Evolutionary conservation across 805 yeast genomes (phyloP).

Genomic region (Yamadazyma paraphyllophila): DNA sequence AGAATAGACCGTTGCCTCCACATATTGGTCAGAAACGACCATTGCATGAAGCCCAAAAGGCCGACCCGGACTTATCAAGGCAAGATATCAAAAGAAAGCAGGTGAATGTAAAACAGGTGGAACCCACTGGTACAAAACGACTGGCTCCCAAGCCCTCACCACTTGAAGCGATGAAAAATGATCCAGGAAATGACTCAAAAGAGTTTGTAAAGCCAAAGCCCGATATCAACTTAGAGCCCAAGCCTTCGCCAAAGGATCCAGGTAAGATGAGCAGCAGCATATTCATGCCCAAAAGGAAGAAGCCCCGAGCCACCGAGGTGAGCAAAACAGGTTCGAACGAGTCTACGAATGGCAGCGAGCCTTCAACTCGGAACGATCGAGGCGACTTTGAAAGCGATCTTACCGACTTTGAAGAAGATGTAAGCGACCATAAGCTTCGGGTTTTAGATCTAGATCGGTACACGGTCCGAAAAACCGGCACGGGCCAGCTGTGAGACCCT

Average conservation of each 20-base stretch:
- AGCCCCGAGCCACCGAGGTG: background rate
- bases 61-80: background rate
- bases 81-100: background rate
- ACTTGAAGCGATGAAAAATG: too few species aligned
- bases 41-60: background rate
- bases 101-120: background rate
- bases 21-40: background rate
- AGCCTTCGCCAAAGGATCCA: background rate
- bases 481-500: background rate
- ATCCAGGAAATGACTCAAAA: background rate
- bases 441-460: conserved; percentile 3
- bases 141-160: too few species aligned
- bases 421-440: conserved; percentile 11
- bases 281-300: conserved; percentile 12
- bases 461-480: conserved; percentile 2
- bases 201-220: background rate
- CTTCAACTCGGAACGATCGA: conserved; percentile 3
- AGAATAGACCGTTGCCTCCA: conserved; percentile 1
- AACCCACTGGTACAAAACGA: too few species aligned
- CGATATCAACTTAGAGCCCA: background rate
- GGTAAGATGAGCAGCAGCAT: background rate
- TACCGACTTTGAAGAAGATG: conserved; percentile 24
- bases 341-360: background rate
- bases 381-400: conserved; percentile 21
- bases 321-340: background rate